Evolutionary conservation across 1,284 basidiomycete species (phyloP).

Genomic region (Marasmius tenuissimus): DNA sequence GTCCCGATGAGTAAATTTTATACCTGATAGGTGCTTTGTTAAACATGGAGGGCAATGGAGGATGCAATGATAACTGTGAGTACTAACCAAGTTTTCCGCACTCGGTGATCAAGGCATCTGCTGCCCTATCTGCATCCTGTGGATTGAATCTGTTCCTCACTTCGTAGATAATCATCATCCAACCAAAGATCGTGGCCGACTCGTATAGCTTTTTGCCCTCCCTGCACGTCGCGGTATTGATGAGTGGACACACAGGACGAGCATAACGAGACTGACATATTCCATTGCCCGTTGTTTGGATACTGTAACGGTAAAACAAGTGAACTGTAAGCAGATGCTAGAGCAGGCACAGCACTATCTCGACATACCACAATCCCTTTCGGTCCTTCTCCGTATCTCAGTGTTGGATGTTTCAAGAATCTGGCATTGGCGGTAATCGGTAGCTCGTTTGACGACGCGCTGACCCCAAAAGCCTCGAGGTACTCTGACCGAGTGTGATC

Average conservation of each 20-base stretch:
- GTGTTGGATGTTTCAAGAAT: neutral
- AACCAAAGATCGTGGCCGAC: neutral
- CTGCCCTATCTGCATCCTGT: neutral
- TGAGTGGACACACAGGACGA: neutral
- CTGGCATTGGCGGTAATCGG: neutral
- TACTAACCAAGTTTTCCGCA: neutral
- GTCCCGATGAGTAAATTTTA: neutral
- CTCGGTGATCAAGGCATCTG: neutral
- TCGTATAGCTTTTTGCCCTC: neutral
- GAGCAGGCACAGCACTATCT: neutral
- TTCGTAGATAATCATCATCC: conserved; percentile 1
- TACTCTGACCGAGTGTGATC: neutral
- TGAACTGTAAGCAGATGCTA: neutral
- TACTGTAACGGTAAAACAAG: neutral
- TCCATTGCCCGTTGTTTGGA: neutral
- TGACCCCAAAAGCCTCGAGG: neutral
- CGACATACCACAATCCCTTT: neutral
- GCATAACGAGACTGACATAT: neutral
- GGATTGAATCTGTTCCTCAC: neutral
- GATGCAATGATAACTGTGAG: too few species aligned
- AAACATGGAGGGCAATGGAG: too few species aligned
- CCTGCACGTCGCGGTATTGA: neutral
- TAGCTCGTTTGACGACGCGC: neutral
- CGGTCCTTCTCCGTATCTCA: neutral
- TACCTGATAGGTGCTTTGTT: neutral